These are phyloP conservation scores for Jackrogersella minutella DNA, from an alignment of 495 filamentous ascomycete species.

Conservation along the genomic window DNA sequence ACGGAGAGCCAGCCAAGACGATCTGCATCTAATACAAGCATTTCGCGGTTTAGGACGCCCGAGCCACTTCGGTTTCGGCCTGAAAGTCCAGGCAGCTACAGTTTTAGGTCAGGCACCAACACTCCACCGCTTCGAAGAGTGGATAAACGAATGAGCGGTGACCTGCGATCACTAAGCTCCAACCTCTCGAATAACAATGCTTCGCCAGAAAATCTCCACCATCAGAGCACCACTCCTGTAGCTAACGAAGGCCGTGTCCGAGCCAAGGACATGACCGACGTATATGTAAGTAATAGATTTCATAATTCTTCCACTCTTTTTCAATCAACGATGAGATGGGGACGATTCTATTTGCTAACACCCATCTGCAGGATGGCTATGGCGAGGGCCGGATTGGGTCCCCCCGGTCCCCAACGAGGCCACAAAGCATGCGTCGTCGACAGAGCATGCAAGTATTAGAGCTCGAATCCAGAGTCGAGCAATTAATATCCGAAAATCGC, in stretches of 20 bases:
- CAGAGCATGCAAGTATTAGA: slow-evolving; percentile 97
- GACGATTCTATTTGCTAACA: slow-evolving; percentile 33
- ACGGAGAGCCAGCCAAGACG: slow-evolving; percentile 50
- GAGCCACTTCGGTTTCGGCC: slow-evolving; percentile 63
- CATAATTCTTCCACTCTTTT: slow-evolving; percentile 1
- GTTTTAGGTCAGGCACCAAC: slow-evolving; percentile 50
- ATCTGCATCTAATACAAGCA: slow-evolving; percentile 56
- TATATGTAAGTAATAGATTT: slow-evolving; percentile 86
- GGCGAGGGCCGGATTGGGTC: slow-evolving; percentile 88
- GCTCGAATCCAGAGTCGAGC: slow-evolving; percentile 76
- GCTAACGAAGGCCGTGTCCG: slow-evolving; percentile 88
- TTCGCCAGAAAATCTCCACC: slow-evolving; percentile 51
- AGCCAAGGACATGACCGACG: slow-evolving; percentile 85
- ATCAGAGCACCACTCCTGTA: slow-evolving; percentile 72
- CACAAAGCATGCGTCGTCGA: slow-evolving; percentile 92
- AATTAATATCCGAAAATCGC: slow-evolving; percentile 82
- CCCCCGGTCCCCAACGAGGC: slow-evolving; percentile 91
- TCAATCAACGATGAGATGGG: slow-evolving; percentile 1
- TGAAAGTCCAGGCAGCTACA: slow-evolving; percentile 65
- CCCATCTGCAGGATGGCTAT: slow-evolving; percentile 78
- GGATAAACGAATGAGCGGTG: slow-evolving; percentile 78
- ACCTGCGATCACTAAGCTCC: slow-evolving; percentile 77
- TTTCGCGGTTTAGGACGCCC: slow-evolving; percentile 65
- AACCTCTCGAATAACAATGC: slow-evolving; percentile 41
- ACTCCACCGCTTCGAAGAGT: slow-evolving; percentile 75